Conservation (phyloP, 2,329 filamentous ascomycete species). For the Cytospora mali region DNA sequence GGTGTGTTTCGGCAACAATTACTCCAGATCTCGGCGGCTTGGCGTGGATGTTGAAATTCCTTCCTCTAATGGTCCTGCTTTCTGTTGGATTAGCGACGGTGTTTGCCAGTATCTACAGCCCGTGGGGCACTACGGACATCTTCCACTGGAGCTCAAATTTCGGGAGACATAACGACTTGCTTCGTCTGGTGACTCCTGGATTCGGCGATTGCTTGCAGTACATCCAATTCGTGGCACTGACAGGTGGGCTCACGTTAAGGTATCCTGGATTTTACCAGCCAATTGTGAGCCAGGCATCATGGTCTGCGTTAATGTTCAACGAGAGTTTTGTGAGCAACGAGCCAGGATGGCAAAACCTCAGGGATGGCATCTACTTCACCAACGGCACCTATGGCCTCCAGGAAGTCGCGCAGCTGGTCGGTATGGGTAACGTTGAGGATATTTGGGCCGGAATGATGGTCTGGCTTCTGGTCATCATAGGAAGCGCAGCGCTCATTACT, state of each 20-base stretch:
- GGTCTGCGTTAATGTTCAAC: conserved; percentile 93
- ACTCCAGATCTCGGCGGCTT: conserved; percentile 80
- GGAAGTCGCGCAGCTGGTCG: conserved; percentile 76
- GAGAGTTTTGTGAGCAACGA: conserved; percentile 78
- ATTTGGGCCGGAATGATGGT: conserved; percentile 95
- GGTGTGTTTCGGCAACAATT: conserved; percentile 79
- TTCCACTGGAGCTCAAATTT: conserved; percentile 99
- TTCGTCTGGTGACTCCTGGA: conserved; percentile 90
- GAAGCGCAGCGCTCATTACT: conserved; percentile 65
- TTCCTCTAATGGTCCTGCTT: conserved; percentile 78
- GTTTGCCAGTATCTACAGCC: conserved; percentile 83
- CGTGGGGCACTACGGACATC: conserved; percentile 88
- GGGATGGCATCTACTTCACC: conserved; percentile 85
- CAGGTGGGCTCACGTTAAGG: conserved; percentile 80
- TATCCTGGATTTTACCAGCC: conserved; percentile 97
- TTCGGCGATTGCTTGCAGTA: conserved; percentile 98
- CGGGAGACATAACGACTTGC: conserved; percentile 86
- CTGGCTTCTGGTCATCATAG: conserved; percentile 81
- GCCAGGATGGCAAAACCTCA: conserved; percentile 65
- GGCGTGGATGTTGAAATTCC: conserved; percentile 69
- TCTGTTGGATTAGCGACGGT: conserved; percentile 81
- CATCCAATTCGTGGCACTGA: conserved; percentile 88
- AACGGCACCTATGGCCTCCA: conserved; percentile 81
- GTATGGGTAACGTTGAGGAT: conserved; percentile 74
- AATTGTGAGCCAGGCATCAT: conserved; percentile 81